These are phyloP conservation scores for Agaricus sinodeliciosus DNA, from an alignment of 768 basidiomycete genomes.

Conservation along the genomic window DNA sequence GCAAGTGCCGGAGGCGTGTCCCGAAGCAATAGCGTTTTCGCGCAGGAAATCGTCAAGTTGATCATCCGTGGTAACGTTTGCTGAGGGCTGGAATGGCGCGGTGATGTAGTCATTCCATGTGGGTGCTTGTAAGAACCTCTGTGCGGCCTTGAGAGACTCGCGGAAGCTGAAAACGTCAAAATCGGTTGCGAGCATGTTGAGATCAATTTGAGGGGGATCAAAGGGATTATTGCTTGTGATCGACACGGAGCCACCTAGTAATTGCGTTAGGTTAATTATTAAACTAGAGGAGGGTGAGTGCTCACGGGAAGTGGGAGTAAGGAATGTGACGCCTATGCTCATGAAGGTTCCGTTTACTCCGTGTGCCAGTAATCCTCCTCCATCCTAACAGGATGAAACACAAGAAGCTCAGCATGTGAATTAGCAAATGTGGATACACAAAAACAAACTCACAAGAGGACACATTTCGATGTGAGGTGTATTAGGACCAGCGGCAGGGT, in stretches of 20 bases:
- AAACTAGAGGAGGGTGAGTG: not conserved
- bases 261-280: not conserved
- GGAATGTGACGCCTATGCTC: constrained; percentile 18
- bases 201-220: constrained; percentile 19
- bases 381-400: constrained; percentile 5
- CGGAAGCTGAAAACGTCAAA: constrained; percentile 19
- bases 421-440: too few relatives aligned
- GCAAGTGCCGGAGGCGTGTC: constrained; percentile 26
- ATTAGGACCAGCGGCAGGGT: constrained; percentile 18
- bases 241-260: constrained; percentile 18
- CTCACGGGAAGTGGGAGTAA: constrained; percentile 26
- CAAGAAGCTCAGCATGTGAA: not conserved
- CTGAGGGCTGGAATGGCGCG: constrained; percentile 12
- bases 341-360: constrained; percentile 20
- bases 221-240: constrained; percentile 18
- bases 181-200: constrained; percentile 14
- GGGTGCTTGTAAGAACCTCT: constrained; percentile 15
- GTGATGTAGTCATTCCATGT: constrained; percentile 19
- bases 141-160: constrained; percentile 15
- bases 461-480: constrained; percentile 14
- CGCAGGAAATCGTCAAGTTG: constrained; percentile 21
- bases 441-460: constrained; percentile 12
- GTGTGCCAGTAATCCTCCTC: constrained; percentile 9
- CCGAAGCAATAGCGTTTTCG: constrained; percentile 16
- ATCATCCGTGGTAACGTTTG: constrained; percentile 16